Evolutionary conservation across 768 basidiomycete species (phyloP).

Genomic region (Pulveroboletus sp.): DNA sequence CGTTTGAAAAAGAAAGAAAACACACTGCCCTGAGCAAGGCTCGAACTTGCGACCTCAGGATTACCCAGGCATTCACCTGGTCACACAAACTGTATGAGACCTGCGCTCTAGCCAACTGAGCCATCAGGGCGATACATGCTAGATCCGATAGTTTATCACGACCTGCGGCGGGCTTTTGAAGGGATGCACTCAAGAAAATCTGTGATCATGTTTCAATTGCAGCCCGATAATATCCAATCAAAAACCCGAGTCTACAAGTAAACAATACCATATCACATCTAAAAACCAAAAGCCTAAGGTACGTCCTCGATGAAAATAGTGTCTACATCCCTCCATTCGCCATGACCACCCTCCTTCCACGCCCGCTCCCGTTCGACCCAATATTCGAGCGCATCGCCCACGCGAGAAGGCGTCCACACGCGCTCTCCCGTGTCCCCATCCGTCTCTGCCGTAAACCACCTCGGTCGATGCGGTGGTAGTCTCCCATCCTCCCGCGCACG

Average conservation of each 20-base stretch:
- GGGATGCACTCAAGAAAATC: too few relatives aligned
- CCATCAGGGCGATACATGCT: constrained; percentile 42
- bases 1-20: constrained; percentile 5
- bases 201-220: too few relatives aligned
- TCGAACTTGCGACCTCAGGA: constrained; percentile 65
- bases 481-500: constrained; percentile 73
- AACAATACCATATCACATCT: neutral
- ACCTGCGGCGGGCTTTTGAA: too few relatives aligned
- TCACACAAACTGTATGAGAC: constrained; percentile 47
- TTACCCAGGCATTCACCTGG: constrained; percentile 30
- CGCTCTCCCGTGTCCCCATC: constrained; percentile 89
- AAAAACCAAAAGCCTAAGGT: constrained; percentile 9
- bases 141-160: neutral
- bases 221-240: too few relatives aligned
- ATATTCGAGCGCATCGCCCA: constrained; percentile 63
- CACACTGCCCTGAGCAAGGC: constrained; percentile 48
- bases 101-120: constrained; percentile 57
- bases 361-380: constrained; percentile 77
- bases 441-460: constrained; percentile 84
- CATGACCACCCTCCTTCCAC: constrained; percentile 40
- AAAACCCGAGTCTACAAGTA: too few relatives aligned
- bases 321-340: constrained; percentile 67
- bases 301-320: constrained; percentile 74
- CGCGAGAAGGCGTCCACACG: constrained; percentile 73
- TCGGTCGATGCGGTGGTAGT: constrained; percentile 67